These are phyloP conservation scores for Dothistroma pini DNA, from an alignment of 2,329 filamentous ascomycete genomes.

Conservation along the genomic window DNA sequence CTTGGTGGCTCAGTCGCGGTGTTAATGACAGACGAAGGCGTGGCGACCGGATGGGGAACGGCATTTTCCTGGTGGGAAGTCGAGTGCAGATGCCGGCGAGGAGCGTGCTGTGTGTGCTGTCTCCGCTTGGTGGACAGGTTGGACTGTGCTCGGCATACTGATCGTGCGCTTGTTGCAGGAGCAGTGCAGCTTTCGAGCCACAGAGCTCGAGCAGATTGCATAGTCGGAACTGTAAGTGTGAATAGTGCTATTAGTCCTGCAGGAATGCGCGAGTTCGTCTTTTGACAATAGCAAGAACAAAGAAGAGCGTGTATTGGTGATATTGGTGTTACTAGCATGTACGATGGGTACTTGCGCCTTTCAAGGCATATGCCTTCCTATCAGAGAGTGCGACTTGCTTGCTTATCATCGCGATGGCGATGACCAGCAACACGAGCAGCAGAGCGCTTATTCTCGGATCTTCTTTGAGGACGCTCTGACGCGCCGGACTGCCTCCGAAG, in stretches of 20 bases:
- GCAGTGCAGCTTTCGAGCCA: constrained; percentile 1
- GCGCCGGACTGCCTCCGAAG: not conserved
- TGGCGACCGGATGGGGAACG: not conserved
- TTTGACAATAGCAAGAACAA: not conserved
- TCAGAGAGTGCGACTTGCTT: not conserved
- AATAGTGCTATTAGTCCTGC: not conserved
- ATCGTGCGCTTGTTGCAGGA: not conserved
- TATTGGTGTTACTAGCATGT: not conserved
- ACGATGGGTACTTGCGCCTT: not conserved
- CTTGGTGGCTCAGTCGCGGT: not conserved
- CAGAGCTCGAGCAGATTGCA: not conserved
- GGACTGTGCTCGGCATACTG: constrained; percentile 1
- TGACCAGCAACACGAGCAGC: not conserved
- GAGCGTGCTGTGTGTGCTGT: constrained; percentile 4
- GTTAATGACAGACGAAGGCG: not conserved
- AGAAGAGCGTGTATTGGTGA: not conserved
- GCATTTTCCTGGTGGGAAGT: constrained; percentile 4
- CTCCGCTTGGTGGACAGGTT: not conserved
- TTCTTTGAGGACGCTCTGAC: not conserved
- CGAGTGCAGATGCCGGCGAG: constrained; percentile 5
- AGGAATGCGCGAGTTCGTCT: not conserved
- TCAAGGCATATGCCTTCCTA: not conserved
- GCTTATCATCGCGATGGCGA: not conserved
- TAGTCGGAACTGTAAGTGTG: not conserved
- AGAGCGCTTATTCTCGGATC: not conserved